Base-by-base conservation (phyloP, 2,329 filamentous ascomycete species). In the Trichocomaceae sp. region DNA sequence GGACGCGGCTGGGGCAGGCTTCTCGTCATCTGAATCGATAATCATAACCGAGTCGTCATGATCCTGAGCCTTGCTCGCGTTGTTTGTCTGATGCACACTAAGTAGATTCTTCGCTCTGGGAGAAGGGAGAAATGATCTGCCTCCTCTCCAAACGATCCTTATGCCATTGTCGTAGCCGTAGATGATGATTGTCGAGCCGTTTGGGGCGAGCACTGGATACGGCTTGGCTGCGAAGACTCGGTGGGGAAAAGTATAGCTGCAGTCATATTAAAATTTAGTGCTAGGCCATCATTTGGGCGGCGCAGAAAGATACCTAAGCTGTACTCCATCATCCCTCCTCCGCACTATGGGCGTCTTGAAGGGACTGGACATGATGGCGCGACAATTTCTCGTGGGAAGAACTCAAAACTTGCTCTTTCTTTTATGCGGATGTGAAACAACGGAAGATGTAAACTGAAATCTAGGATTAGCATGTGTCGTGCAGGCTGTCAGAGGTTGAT, bases 171-270 rank as follows among this genome's bases (percentile, higher is more conserved):
- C 77, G 59, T 84, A 78, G 47, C 79, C 83, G 61, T 83, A 84
- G 12, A 85, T 63, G 45, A 85, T 72, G 56, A 86, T 73, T 2
- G 79, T 81, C 3, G 83, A 85, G 64, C 81, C 81, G 66, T 85
- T 84, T 20, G 81, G 77, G 19, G 81, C 74, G 58, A 75, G 73
- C 37, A 80, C 66, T 5, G 83, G 83, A 63, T 85, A 85, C 59
- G 79, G 72, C 64, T 77, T 75, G 12, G 81, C 76, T 54, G 73
- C 71, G 68, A 81, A 77, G 56, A 82, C 73, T 61, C 81, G 79
- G 64, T 82, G 78, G 13, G 80, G 76, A 33, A 84, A 75, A 61
- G 83, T 75, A 64, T 85, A 85, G 68, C 83, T 85, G 62, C 51
- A 54, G 42, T 48, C n/a, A 20, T n/a, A 29, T 57, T 37, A 57